Conservation (phyloP, 495 filamentous ascomycete genomes). For the Penicillium steckii region DNA sequence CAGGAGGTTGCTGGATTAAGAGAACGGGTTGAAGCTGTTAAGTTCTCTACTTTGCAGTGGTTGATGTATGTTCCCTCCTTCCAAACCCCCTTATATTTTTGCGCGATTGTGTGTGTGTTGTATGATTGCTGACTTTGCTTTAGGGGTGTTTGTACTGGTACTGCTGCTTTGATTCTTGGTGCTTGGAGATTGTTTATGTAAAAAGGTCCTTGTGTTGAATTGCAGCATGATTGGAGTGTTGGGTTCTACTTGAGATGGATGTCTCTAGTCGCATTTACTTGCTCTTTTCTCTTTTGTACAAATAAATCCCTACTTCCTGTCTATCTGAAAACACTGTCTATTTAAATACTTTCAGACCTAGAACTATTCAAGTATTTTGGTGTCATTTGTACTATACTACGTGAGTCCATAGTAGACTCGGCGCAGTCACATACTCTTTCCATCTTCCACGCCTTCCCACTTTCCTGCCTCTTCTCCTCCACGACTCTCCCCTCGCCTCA, state of each 20-base stretch:
- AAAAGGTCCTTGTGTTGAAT: conserved; percentile 15
- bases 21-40: conserved; percentile 93
- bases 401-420: no score
- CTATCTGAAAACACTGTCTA: no score
- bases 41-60: conserved; percentile 98
- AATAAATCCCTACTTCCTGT: conserved; percentile 7
- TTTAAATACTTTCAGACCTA: no score
- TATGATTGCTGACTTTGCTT: conserved; percentile 22
- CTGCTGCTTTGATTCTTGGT: conserved; percentile 91
- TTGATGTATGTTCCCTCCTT: conserved; percentile 60
- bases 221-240: conserved; percentile 22
- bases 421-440: no score
- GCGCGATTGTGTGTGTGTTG: not conserved
- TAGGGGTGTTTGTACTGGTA: conserved; percentile 89
- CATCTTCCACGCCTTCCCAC: no score
- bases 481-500: no score
- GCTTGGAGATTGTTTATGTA: conserved; percentile 86
- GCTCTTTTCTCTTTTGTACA: conserved; percentile 24
- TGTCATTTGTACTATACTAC: no score
- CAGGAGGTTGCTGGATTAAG: conserved; percentile 90
- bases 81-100: not conserved
- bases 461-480: no score
- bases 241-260: conserved; percentile 14
- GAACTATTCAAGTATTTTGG: not conserved
- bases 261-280: conserved; percentile 11